Evolutionary conservation across 148 eudicot genomes (phyloP), one percentile per base, ranked within the genome.

Genomic region (Fagopyrum homotropicum): DNA sequence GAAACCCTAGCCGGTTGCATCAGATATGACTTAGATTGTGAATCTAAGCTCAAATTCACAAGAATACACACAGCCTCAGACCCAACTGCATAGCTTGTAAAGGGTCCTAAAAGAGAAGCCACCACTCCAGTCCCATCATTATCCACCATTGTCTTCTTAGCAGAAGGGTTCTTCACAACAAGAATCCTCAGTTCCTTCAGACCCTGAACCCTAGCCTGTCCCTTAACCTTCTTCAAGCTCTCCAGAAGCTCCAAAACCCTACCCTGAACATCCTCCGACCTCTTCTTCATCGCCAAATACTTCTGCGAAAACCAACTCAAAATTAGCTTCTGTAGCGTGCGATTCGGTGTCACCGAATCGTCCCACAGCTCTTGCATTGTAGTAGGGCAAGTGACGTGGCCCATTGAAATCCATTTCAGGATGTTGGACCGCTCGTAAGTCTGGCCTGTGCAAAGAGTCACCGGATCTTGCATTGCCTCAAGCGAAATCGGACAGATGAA

Each of bases 401-500:
- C 96, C 61, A 93, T 76, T 71, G 84, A 81, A 8, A 90, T 80
- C 98, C 98, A 93, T 82, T 88, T 90, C 73, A 86, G 83, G 7
- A 93, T 93, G 69, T 93, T 93, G 46, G 82, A 81, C 76, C 87
- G 83, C 82, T 93, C 98, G 52, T 93, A 93, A 14, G 98, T 93
- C 76, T 93, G 98, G 0, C 98, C 98, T 5, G 98, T 93, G 68
- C 98, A 93, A 60, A 93, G 91, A 11, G 96, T 93, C 4, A 93
- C 96, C 10, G 98, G 98, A 83, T 93, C 96, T 83, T 85, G 91
- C 98, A 93, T 93, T 59, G 98, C 90, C 30, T 93, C 96, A 11
- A 93, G 77, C 5, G 98, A 93, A 76, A 93, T 93, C 4, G 98
- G 98, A 77, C 98, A 93, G 12, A 92, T 86, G 80, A 92, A 92